Conservation (phyloP, 495 filamentous ascomycete species). For the Penicillium goetzii region DNA sequence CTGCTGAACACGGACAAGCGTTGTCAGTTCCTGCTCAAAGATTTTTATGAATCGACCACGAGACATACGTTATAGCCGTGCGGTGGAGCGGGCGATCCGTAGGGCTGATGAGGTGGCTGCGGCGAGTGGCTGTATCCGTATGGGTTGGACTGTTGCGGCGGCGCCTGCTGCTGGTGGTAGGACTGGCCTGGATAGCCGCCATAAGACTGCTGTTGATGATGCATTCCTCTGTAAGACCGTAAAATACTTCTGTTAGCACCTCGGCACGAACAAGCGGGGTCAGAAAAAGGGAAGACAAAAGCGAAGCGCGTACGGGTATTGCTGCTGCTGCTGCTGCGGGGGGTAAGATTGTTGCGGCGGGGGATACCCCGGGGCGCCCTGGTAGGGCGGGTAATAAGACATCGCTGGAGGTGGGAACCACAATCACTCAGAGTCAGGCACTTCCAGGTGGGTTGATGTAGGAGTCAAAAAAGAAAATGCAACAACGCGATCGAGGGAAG, state of each 20-base stretch:
- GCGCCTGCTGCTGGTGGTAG: slow-evolving; percentile 47
- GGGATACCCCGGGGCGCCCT: slow-evolving; percentile 53
- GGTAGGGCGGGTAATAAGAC: slow-evolving; percentile 58
- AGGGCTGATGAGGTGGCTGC: slow-evolving; percentile 44
- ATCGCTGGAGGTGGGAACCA: slow-evolving; percentile 31
- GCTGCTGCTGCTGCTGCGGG: slow-evolving; percentile 45
- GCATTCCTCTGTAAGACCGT: slow-evolving; percentile 34
- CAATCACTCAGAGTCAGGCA: background rate
- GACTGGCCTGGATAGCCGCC: slow-evolving; percentile 54
- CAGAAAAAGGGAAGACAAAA: slow-evolving; percentile 15
- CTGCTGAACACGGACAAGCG: slow-evolving; percentile 20
- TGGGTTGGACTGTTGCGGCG: slow-evolving; percentile 43
- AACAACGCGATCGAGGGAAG: slow-evolving; percentile 5
- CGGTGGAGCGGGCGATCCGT: slow-evolving; percentile 46
- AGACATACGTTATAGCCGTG: slow-evolving; percentile 48
- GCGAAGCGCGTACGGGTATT: slow-evolving; percentile 43
- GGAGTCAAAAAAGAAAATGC: slow-evolving; percentile 7
- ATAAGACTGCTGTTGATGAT: slow-evolving; percentile 44
- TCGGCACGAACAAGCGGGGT: background rate
- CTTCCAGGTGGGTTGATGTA: background rate
- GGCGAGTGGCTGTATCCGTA: slow-evolving; percentile 53
- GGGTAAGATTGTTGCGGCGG: slow-evolving; percentile 45
- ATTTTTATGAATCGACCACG: background rate
- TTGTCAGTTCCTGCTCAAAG: background rate
- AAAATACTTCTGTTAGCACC: slow-evolving; percentile 13